Evolutionary conservation across 192 early-diverging fungal genomes (phyloP), one percentile per base, ranked within the genome.

Genomic region (Geosiphon pyriformis): DNA sequence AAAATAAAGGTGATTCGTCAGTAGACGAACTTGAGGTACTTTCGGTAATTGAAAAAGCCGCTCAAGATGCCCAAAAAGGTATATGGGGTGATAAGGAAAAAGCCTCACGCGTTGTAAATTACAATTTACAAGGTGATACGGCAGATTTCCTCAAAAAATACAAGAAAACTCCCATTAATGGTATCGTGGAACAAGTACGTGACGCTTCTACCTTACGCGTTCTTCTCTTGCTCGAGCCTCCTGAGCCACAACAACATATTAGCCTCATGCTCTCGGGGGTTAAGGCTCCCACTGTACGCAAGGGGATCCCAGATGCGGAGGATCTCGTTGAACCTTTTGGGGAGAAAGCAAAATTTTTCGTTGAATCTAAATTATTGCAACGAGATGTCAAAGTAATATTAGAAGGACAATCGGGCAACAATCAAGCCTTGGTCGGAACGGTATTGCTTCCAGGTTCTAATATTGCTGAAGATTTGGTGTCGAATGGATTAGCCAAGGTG

Each of bases 161-260:
- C 75, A 91, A 90, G 76, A 91, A 92, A 47, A 83, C 83, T 55
- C 84, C 83, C n/a, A 72, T 98, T 27, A 81, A 88, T 51, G 90
- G 87, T 90, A 87, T 95, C 25, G 78, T 99, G 70, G 97, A 99
- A 75, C 92, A 92, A 75, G 88, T 98, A n/a, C 92, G 94, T 49
- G 94, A 96, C 69, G 97, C 85, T 3, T 83, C 90, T 4, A 92
- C 90, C 17, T 81, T 88, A 58, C 88, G 93, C 17, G 87, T 94
- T 3, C 78, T 83, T 42, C 72, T 94, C 49, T 72, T 88, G 59
- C 68, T 90, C 31, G 82, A 83, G 6, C 72, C 82, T 42, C 42
- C 51, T n/a, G 66, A 71, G 17, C 78, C 80, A 11, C 82, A 86
- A 30, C 87, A 88, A 71, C 90, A 91, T 70, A 78, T 94, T 54